Base-by-base conservation (phyloP, 306 rosid species). In the Vigna angularis region DNA sequence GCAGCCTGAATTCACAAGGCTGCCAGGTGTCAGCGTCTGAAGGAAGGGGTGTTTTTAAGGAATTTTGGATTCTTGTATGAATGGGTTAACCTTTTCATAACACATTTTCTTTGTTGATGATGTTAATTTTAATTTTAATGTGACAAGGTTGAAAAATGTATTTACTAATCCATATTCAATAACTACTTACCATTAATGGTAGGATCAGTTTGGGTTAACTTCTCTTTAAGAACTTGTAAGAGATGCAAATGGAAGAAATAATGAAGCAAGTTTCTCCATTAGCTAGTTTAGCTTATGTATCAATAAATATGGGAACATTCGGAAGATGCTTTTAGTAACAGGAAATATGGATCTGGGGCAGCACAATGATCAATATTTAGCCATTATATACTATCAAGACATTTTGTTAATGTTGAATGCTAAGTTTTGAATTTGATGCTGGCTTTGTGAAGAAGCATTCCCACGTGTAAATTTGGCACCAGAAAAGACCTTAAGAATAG, bases 331-430 rank as follows among this genome's bases (percentile, higher is more conserved):
- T 56, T 16, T 51, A 8, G 6, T 50, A 20, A 47, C n/a, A 47
- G 51, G 6, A 17, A 53, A n/a, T n/a, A 18, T 17, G 1, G 15
- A 13, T 2, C 32, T 56, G 20, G 55, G 55, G 20, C 20, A 50
- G 55, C 20, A 50, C 18, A 50, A 22, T 20, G 30, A 58, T 16
- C 38, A 15, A 30, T 18, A 66, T 24, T 3, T 68, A 47, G 58
- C 15, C 40, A 26, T 15, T 0, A 47, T n/a, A 9, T 34, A 16
- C 6, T n/a, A 48, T 28, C 1, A 15, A 26, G 45, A 20, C 13
- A 67, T 67, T 66, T 22, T 22, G 22, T 67, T 67, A 38, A 45
- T 67, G 56, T 18, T 65, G 8, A 65, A 9, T 36, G 70, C 40
- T 30, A 38, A 65, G 14, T 59, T 12, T 59, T 59, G 66, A 38